Evolutionary conservation across 2,329 filamentous ascomycete genomes (phyloP), one percentile per base, ranked within the genome.

Genomic region (Anthostomella pinea): DNA sequence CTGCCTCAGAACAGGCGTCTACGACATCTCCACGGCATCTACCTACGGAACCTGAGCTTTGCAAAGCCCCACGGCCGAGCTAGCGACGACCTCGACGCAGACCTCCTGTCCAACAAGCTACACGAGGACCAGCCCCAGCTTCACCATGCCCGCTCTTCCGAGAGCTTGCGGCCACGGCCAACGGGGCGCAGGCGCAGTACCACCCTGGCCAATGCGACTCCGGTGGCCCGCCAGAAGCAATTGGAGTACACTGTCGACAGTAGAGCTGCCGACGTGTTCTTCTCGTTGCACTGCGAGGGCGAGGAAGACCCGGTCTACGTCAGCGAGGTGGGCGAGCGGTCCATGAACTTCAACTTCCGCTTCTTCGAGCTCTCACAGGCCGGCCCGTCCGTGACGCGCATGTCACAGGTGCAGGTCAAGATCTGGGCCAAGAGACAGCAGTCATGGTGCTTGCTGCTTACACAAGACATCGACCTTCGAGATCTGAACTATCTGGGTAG

Each of bases 341-440:
- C 86, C n/a, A 89, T 88, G 64, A 96, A 96, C 60, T 93, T 93
- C 46, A 88, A 85, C 52, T 97, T 95, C 59, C 80, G 79, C 27
- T 84, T 86, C 58, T 94, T 96, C 58, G 84, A 94, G 44, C 73
- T 95, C 5, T 74, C 75, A 16, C 64, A 71, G 5, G 79, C 75
- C 45, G 79, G 76, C 0, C 75, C 85, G 1, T 58, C 65, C 3
- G 70, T 89, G 15, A 83, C 85, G 7, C 77, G 89, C 38, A 67
- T 74, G 4, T 77, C 85, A 33, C 67, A 69, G 11, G 55, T 94
- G 15, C 80, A 70, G 0, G 64, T 95, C 26, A 83, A 79, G 47
- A 59, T 96, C 18, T 97, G 89, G 89, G 79, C 81, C 56, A 77
- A 62, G 58, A 70, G 59, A 60, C 76, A 66, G 39, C 69, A 46